A percentile compares a stretch with the other conserved stretches of the same genome.
These are phyloP conservation scores for Rosa rugosa DNA, from an alignment of 306 rosid species.

Conservation along the genomic window DNA sequence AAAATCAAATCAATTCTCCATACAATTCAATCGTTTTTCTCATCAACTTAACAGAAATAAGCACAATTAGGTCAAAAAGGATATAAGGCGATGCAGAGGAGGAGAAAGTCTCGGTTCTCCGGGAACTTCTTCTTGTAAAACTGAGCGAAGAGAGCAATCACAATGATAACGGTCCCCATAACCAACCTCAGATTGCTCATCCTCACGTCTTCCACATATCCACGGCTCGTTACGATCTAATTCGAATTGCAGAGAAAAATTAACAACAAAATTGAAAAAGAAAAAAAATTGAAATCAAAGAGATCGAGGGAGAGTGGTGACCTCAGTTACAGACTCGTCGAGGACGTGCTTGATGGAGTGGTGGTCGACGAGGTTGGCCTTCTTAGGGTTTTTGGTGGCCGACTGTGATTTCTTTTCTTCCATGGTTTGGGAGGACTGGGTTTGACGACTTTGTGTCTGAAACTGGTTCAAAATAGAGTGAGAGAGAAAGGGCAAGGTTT, in stretches of 20 bases:
- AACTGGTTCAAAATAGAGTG: neutral
- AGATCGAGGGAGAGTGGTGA: conserved; percentile 17
- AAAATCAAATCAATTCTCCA: too few relatives aligned
- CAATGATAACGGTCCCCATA: conserved; percentile 67
- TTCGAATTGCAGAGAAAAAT: neutral
- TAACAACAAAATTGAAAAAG: neutral
- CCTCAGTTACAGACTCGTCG: conserved; percentile 91
- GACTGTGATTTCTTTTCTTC: conserved; percentile 35
- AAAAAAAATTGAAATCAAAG: neutral
- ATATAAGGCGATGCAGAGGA: conserved; percentile 81
- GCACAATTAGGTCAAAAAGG: conserved; percentile 39
- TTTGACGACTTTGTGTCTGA: neutral
- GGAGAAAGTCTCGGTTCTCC: conserved; percentile 78
- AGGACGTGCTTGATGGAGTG: conserved; percentile 83
- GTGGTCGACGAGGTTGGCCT: conserved; percentile 84
- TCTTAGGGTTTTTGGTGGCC: conserved; percentile 56
- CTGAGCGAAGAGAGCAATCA: conserved; percentile 85
- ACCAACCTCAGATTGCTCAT: conserved; percentile 71
- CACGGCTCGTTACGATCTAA: conserved; percentile 70
- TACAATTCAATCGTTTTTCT: neutral
- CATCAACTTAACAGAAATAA: neutral
- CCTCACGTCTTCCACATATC: conserved; percentile 82
- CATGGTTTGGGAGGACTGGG: conserved; percentile 20
- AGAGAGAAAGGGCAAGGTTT: neutral
- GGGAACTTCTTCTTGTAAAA: conserved; percentile 95